Conservation (phyloP, 192 early-diverging fungal genomes). For the Chytriomyces confervae region DNA sequence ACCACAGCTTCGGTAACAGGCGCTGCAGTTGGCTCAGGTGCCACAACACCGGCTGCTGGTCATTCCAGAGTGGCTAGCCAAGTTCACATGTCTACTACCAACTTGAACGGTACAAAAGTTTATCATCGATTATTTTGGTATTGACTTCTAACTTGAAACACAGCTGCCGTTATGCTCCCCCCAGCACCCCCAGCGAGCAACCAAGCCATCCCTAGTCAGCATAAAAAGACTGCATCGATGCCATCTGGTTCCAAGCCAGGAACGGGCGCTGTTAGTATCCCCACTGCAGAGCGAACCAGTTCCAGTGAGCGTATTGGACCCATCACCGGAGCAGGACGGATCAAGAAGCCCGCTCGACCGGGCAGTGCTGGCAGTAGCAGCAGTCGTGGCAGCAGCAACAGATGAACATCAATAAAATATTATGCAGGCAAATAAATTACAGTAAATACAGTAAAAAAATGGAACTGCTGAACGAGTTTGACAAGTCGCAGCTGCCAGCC, state of each 20-base stretch:
- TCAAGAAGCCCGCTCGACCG: conserved; percentile 36
- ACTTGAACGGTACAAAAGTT: conserved; percentile 35
- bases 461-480: conserved; percentile 30
- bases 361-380: conserved; percentile 31
- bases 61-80: conserved; percentile 20
- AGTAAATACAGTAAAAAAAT: not conserved
- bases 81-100: conserved; percentile 42
- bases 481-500: conserved; percentile 4
- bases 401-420: not conserved
- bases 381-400: conserved; percentile 24
- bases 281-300: not conserved
- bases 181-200: conserved; percentile 10
- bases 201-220: conserved; percentile 10
- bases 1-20: not conserved
- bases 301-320: conserved; percentile 18
- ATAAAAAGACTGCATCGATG: not conserved
- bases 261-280: not conserved
- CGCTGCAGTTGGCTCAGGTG: not conserved
- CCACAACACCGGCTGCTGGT: not conserved
- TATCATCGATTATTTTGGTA: not conserved
- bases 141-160: not conserved
- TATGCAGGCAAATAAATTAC: too few species aligned
- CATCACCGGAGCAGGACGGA: conserved; percentile 30
- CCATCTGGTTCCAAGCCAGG: not conserved
- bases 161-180: conserved; percentile 14